Base-by-base conservation (phyloP, 129 eudicot genomes). In the Flaveria linearis region DNA sequence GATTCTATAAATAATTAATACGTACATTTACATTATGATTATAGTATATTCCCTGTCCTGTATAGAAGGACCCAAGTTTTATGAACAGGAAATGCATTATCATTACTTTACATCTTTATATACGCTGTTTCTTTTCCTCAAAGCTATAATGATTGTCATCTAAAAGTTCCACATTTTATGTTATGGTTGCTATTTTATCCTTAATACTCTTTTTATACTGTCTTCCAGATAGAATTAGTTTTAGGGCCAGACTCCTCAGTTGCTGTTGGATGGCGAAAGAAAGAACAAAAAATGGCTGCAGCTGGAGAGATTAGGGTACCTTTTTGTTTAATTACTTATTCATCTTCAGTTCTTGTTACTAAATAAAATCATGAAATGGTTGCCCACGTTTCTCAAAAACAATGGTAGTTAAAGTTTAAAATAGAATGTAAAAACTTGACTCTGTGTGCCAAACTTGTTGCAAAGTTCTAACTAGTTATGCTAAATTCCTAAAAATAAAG, bases 241-340 rank as follows among this genome's bases (percentile, higher is more conserved):
- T 84, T 94, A 78, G 99, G 97, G 11, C 36, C 87, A 46, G 99
- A 94, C 66, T 85, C 97, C 13, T 87, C 88, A 39, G 70, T 94
- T 76, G 86, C 90, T 82, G 96, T 94, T 84, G 99, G 99, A 69
- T 94, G 99, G 99, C 87, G 87, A 81, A 94, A 81, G 80, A 91
- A 91, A 85, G 93, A 89, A 49, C 80, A 84, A 85, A 91, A 83
- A 41, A 86, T 76, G 93, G 82, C 96, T 74, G 97, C 97, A 68
- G 78, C 98, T 10, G 97, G 96, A 83, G 93, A 83, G 65, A 81
- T 94, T 72, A 94, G 93, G 96, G 99, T 94, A 82, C 26, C 14
- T 22, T 56, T 67, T 33, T 65, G 56, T 76, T 55, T 62, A 15
- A 10, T 26, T 17, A 39, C 20, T 58, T 23, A 5, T 62, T 74